These are phyloP conservation scores for Penicillium paxilli DNA, from an alignment of 495 filamentous ascomycete genomes.

Conservation along the genomic window DNA sequence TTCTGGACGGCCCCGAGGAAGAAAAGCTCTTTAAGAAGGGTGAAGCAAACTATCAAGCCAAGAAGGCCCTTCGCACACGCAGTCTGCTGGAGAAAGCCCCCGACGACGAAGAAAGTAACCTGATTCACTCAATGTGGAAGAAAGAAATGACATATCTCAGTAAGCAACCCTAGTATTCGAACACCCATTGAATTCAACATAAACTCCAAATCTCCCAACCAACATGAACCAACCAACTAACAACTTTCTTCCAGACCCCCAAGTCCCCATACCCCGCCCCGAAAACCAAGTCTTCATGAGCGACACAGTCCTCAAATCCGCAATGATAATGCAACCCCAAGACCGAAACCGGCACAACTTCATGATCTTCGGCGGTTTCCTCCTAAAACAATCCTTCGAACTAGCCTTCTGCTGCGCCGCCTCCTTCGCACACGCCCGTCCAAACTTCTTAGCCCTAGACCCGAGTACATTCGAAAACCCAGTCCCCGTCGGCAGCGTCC, in stretches of 20 bases:
- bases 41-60: slow-evolving; percentile 71
- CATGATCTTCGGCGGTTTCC: slow-evolving; percentile 88
- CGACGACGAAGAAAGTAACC: slow-evolving; percentile 71
- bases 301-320: slow-evolving; percentile 63
- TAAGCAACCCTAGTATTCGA: no score
- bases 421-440: slow-evolving; percentile 69
- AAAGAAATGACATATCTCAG: slow-evolving; percentile 66
- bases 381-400: slow-evolving; percentile 81
- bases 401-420: slow-evolving; percentile 89
- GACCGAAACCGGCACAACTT: slow-evolving; percentile 83
- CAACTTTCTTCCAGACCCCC: slow-evolving; percentile 59
- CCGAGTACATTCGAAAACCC: slow-evolving; percentile 83
- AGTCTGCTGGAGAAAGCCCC: slow-evolving; percentile 72
- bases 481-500: slow-evolving; percentile 78
- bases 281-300: slow-evolving; percentile 67
- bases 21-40: slow-evolving; percentile 65
- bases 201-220: neutral
- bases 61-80: slow-evolving; percentile 63
- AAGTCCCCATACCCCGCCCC: slow-evolving; percentile 56
- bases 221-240: neutral
- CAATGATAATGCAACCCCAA: slow-evolving; percentile 86
- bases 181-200: no score
- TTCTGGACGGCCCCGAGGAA: slow-evolving; percentile 71
- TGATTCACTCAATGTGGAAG: slow-evolving; percentile 82
- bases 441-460: slow-evolving; percentile 76